Evolutionary conservation across 2,329 filamentous ascomycete species (phyloP), one percentile per base, ranked within the genome.

Genomic region (Fusarium odoratissimum): DNA sequence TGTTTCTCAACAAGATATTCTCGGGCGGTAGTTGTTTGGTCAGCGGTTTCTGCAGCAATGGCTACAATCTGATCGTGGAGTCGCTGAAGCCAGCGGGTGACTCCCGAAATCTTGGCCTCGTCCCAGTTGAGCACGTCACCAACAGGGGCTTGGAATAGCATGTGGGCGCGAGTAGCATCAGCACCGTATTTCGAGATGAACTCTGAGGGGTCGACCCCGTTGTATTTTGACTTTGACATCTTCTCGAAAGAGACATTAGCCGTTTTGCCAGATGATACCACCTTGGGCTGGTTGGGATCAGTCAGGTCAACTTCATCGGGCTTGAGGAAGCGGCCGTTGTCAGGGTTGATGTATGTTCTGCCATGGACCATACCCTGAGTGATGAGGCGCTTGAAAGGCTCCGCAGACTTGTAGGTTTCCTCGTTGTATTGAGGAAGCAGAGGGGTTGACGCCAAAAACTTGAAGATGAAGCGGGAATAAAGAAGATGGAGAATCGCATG

Each of bases 171-270:
- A 5, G 93, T 95, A 10, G 93, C 91, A 80, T 97, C 95, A 3
- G 94, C 93, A 28, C 95, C 95, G 75, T 96, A 92, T 73, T 89
- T 90, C 12, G 86, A 83, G 64, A 96, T 93, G 71, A 92, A 93
- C 1, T 84, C 85, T 0, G 89, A 90, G 0, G 95, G 95, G 78
- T 97, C 94, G 11, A 97, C 93, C 31, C 95, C 95, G 78, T 97
- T 97, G 83, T 96, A 87, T 81, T 97, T 97, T 77, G 93, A 97
- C 83, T 97, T 97, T 42, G 93, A 96, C 95, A 97, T 97, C 80
- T 97, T 97, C 80, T 97, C 94, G 75, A 89, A 97, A 3, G 89
- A 91, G 23, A 94, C 82, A 33, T 84, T 88, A 3, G 92, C 90
- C 0, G 78, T 76, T 52, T 87, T 82, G 7, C 90, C 89, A 0